Base-by-base conservation (phyloP, 805 yeast species). In the Saturnispora dispora region DNA sequence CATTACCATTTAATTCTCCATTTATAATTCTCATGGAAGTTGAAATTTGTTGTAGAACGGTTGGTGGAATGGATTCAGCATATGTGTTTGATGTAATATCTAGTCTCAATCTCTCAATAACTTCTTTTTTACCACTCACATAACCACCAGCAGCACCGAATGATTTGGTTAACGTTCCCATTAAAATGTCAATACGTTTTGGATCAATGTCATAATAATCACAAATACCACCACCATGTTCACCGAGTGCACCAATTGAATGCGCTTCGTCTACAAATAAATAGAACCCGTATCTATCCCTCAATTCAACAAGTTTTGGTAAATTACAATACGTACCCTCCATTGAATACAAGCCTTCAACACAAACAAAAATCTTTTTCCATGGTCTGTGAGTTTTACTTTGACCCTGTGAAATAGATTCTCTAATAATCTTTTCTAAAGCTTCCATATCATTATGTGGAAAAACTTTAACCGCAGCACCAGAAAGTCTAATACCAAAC, bases 71-170 rank as follows among this genome's bases (percentile, higher is more conserved):
- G 11, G 93, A 72, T 70, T 93, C 99, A 42, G 93, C 82, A 63
- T 89, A 87, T 43, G 72, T 75, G 57, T 82, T 79, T 30, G 90
- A 84, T 57, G 88, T 75, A 60, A 87, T 79, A 60, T 80, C 83
- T 40, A 85, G 60, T 68, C 90, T 80, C 55, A 93, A 71, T 60
- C 83, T 78, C 60, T 88, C 90, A 47, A 91, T 83, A 32, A 88
- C 69, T 46, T 68, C 70, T 62, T 81, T 76, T 56, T 75, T 75
- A 45, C 85, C 95, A n/a, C 96, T 91, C 56, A 93, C 72, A 65
- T 93, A 93, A 45, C 99, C 99, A 63, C 99, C 99, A 41, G 98
- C 88, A 17, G 99, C 98, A 65, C 99, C 99, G 67, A 93, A 93
- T 1, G 96, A 88, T 70, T 93, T 93, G 48, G 99, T 95, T 52